Conservation (phyloP, 768 basidiomycete genomes). For the Mycena belliarum region DNA sequence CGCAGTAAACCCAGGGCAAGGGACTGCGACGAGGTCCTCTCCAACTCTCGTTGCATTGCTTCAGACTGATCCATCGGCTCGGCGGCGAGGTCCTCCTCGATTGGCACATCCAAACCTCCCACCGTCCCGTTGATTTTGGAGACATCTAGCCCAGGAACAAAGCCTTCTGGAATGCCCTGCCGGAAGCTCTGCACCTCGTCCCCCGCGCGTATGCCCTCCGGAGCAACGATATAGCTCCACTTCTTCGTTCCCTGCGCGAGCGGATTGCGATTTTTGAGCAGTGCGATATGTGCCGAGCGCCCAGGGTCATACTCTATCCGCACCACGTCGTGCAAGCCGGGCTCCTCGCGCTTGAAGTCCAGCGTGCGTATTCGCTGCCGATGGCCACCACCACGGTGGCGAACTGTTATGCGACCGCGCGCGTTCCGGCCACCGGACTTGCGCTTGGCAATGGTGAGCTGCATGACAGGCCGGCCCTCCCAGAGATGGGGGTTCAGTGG, state of each 20-base stretch:
- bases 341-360: slow-evolving; percentile 80
- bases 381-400: slow-evolving; percentile 91
- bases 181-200: slow-evolving; percentile 87
- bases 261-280: slow-evolving; percentile 66
- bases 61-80: slow-evolving; percentile 24
- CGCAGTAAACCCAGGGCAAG: slow-evolving; percentile 86
- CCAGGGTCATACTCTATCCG: slow-evolving; percentile 98
- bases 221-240: slow-evolving; percentile 93
- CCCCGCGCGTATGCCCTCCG: slow-evolving; percentile 86
- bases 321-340: slow-evolving; percentile 85
- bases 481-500: slow-evolving; percentile 83
- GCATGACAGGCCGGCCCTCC: slow-evolving; percentile 80
- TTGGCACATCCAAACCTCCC: slow-evolving; percentile 18
- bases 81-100: not conserved
- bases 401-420: slow-evolving; percentile 83
- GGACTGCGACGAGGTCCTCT: slow-evolving; percentile 47
- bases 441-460: slow-evolving; percentile 79
- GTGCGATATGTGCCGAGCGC: slow-evolving; percentile 90
- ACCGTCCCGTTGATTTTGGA: slow-evolving; percentile 19
- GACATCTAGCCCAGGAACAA: slow-evolving; percentile 56
- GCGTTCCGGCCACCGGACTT: slow-evolving; percentile 86
- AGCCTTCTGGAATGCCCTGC: slow-evolving; percentile 74
- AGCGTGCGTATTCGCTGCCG: slow-evolving; percentile 80
- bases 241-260: slow-evolving; percentile 51
- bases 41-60: slow-evolving; percentile 25